Conservation (phyloP, 2,329 filamentous ascomycete species). For the Neopestalotiopsis sp. region DNA sequence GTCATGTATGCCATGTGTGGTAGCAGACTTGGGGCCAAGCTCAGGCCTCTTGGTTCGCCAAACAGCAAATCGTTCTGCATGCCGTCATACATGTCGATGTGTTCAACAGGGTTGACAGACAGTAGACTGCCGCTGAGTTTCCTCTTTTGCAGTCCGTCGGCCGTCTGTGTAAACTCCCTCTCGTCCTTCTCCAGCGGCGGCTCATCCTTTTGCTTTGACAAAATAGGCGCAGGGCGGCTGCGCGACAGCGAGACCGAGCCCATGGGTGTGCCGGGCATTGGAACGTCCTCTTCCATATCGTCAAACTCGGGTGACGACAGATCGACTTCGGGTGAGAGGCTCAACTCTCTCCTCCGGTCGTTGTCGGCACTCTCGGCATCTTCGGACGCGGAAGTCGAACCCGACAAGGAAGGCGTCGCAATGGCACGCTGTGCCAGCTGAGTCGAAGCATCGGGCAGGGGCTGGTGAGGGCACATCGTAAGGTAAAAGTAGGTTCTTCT, state of each 20-base stretch:
- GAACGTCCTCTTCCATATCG: slow-evolving; percentile 65
- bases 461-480: slow-evolving; percentile 83
- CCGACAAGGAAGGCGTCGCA: slow-evolving; percentile 85
- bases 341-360: slow-evolving; percentile 71
- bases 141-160: slow-evolving; percentile 77
- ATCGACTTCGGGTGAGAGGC: slow-evolving; percentile 92
- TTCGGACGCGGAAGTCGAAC: slow-evolving; percentile 69
- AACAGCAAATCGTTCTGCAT: slow-evolving; percentile 59
- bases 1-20: slow-evolving; percentile 51
- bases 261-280: slow-evolving; percentile 65
- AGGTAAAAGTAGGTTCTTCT: slow-evolving; percentile 97
- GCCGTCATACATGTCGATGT: slow-evolving; percentile 46
- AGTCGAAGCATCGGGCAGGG: slow-evolving; percentile 69
- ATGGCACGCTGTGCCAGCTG: slow-evolving; percentile 62
- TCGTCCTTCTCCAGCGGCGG: slow-evolving; percentile 93
- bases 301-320: slow-evolving; percentile 87
- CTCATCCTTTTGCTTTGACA: slow-evolving; percentile 71
- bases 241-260: slow-evolving; percentile 57
- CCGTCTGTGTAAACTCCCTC: slow-evolving; percentile 95
- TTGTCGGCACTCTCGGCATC: slow-evolving; percentile 78
- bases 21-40: slow-evolving; percentile 36
- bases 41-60: slow-evolving; percentile 43
- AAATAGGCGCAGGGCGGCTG: slow-evolving; percentile 41
- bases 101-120: slow-evolving; percentile 38
- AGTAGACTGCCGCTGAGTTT: slow-evolving; percentile 58